Evolutionary conservation across 2,329 filamentous ascomycete genomes (phyloP).

Genomic region (Hypoxylon sp.): DNA sequence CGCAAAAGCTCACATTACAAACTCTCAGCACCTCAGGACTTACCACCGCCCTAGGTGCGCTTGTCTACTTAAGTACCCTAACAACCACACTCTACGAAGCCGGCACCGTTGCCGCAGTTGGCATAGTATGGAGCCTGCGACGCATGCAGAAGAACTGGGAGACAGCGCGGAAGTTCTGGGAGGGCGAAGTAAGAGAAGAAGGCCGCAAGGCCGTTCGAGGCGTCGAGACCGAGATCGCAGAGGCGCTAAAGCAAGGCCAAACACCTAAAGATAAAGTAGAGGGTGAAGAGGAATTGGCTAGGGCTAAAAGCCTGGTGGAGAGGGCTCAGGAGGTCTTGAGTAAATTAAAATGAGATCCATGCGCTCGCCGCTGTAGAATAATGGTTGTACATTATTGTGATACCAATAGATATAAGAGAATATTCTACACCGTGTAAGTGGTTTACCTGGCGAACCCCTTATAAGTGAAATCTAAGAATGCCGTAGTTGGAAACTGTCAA

Average conservation of each 20-base stretch:
- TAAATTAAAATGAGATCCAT: conserved; percentile 59
- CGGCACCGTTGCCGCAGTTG: conserved; percentile 71
- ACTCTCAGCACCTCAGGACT: conserved; percentile 79
- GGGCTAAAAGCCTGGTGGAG: conserved; percentile 61
- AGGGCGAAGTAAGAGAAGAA: conserved; percentile 75
- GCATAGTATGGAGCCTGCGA: conserved; percentile 69
- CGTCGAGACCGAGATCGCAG: conserved; percentile 66
- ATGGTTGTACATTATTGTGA: conserved; percentile 34
- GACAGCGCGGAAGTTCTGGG: conserved; percentile 70
- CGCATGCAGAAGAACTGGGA: conserved; percentile 75
- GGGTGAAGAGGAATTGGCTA: conserved; percentile 53
- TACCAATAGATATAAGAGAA: conserved; percentile 33
- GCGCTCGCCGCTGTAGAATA: conserved; percentile 17
- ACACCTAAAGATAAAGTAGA: conserved; percentile 23
- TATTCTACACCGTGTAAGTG: background rate
- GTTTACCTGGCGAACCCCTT: background rate
- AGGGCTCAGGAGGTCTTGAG: conserved; percentile 64
- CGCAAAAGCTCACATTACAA: conserved; percentile 80
- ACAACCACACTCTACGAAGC: conserved; percentile 70
- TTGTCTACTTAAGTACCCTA: conserved; percentile 69
- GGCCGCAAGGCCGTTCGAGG: conserved; percentile 72
- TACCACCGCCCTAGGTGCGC: conserved; percentile 65
- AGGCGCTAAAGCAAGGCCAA: conserved; percentile 56
- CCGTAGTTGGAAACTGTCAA: too few relatives aligned
- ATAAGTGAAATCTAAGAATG: background rate